phyloP scores from a whole-genome alignment of 164 flowering plant genomes.

The Saururus chinensis region DNA sequence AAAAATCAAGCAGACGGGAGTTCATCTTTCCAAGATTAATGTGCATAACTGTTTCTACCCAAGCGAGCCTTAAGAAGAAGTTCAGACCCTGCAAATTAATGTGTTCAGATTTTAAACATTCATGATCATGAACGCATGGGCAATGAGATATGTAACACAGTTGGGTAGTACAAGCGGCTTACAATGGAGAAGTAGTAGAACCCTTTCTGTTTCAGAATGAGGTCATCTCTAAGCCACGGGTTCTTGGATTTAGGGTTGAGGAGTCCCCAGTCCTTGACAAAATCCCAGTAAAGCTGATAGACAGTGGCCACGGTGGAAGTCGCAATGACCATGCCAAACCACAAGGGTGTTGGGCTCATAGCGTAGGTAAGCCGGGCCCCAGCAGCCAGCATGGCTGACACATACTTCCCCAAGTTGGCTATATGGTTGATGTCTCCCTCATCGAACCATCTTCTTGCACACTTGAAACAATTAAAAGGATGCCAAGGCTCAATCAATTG shows the following conservation, averaged over 20 bases:
- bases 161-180: conserved; percentile 16
- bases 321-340: conserved; percentile 49
- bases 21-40: conserved; percentile 35
- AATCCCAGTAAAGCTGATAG: conserved; percentile 96
- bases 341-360: conserved; percentile 33
- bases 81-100: conserved; percentile 48
- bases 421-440: conserved; percentile 55
- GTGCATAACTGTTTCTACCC: conserved; percentile 71
- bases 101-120: not conserved
- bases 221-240: conserved; percentile 76
- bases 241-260: conserved; percentile 60
- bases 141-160: not conserved
- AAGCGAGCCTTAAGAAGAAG: conserved; percentile 67
- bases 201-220: conserved; percentile 64
- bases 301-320: conserved; percentile 72
- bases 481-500: not conserved
- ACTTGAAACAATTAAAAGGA: conserved; percentile 26
- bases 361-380: conserved; percentile 74
- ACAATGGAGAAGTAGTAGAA: conserved; percentile 78
- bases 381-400: conserved; percentile 98
- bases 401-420: conserved; percentile 95
- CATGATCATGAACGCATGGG: not conserved
- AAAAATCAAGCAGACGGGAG: conserved; percentile 52
- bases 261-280: conserved; percentile 91
- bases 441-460: conserved; percentile 93